Percentiles rank a stretch among this genome's conserved stretches.
phyloP scores from a whole-genome alignment of 1,139 yeast species.

The Blastobotrys illinoisensis region DNA sequence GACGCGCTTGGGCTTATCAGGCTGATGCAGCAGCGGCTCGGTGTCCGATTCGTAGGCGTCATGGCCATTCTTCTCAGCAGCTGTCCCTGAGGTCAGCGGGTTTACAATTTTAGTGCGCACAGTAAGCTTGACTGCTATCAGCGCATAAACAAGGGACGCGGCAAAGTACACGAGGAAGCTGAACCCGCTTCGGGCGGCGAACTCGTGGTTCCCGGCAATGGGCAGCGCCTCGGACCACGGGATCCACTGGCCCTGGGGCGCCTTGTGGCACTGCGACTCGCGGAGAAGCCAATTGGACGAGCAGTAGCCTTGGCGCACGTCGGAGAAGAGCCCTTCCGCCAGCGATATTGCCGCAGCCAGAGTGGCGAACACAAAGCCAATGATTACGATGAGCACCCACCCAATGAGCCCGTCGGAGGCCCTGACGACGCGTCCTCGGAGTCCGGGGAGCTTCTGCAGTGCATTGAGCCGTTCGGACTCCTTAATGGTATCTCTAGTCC shows the following conservation, averaged over 20 bases:
- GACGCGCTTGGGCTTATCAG: constrained; percentile 19
- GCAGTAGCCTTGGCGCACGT: constrained; percentile 53
- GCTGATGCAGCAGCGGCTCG: constrained; percentile 2
- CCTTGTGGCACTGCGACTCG: constrained; percentile 43
- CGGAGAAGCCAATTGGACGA: constrained; percentile 43
- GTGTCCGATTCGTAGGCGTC: constrained; percentile 6
- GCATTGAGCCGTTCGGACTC: constrained; percentile 45
- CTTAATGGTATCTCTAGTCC: constrained; percentile 50
- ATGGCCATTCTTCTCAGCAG: not conserved
- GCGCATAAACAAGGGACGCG: constrained; percentile 42
- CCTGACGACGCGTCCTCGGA: constrained; percentile 32
- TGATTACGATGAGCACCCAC: constrained; percentile 48
- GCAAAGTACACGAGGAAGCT: constrained; percentile 40
- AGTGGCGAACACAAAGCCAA: constrained; percentile 46
- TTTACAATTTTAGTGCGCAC: constrained; percentile 44
- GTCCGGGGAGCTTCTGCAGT: constrained; percentile 34
- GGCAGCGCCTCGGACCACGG: constrained; percentile 38
- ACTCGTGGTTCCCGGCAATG: constrained; percentile 4
- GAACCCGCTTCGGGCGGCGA: constrained; percentile 21
- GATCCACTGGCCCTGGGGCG: constrained; percentile 38
- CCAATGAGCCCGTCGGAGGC: constrained; percentile 36
- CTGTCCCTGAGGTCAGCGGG: constrained; percentile 18
- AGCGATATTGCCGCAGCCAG: constrained; percentile 51
- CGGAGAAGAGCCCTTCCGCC: constrained; percentile 47
- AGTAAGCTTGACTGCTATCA: constrained; percentile 44